These are phyloP conservation scores for Kodamaea sagamina DNA, from an alignment of 805 yeast genomes.

Conservation along the genomic window DNA sequence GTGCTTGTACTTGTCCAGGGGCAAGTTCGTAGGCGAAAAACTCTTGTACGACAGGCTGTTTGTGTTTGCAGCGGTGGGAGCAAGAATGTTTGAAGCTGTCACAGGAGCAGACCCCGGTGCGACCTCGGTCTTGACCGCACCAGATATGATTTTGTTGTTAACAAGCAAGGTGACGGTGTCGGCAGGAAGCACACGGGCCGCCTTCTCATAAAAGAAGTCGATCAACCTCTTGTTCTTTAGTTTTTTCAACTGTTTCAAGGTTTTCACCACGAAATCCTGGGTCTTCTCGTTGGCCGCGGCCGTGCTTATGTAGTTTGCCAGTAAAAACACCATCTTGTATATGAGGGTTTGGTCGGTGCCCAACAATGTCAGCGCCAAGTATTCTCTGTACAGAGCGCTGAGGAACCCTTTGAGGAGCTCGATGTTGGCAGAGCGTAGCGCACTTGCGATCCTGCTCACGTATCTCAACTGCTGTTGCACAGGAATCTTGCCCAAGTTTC, in stretches of 20 bases:
- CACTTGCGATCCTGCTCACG: conserved; percentile 11
- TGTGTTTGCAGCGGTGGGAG: neutral
- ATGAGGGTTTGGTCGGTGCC: neutral
- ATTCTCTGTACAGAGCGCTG: conserved; percentile 16
- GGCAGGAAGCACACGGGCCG: conserved; percentile 10
- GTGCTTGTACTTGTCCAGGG: conserved; percentile 6
- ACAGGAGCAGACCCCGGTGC: neutral
- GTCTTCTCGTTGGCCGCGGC: neutral
- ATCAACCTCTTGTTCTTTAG: conserved; percentile 1
- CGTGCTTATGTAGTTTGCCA: conserved; percentile 11
- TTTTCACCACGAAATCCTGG: conserved; percentile 4
- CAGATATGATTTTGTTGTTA: neutral
- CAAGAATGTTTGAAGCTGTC: neutral
- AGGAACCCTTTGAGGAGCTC: conserved; percentile 14
- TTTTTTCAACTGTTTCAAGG: conserved; percentile 6
- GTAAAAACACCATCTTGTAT: conserved; percentile 4
- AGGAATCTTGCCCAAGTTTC: conserved; percentile 17
- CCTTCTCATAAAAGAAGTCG: conserved; percentile 15
- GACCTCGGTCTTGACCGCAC: neutral
- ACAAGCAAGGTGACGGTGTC: conserved; percentile 7
- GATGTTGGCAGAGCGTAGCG: neutral
- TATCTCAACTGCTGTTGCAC: conserved; percentile 17
- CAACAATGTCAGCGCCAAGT: conserved; percentile 8
- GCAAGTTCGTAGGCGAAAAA: conserved; percentile 5
- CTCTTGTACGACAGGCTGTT: conserved; percentile 5